These are phyloP conservation scores for Striga hermonthica DNA, from an alignment of 305 asterid genomes.

Conservation along the genomic window DNA sequence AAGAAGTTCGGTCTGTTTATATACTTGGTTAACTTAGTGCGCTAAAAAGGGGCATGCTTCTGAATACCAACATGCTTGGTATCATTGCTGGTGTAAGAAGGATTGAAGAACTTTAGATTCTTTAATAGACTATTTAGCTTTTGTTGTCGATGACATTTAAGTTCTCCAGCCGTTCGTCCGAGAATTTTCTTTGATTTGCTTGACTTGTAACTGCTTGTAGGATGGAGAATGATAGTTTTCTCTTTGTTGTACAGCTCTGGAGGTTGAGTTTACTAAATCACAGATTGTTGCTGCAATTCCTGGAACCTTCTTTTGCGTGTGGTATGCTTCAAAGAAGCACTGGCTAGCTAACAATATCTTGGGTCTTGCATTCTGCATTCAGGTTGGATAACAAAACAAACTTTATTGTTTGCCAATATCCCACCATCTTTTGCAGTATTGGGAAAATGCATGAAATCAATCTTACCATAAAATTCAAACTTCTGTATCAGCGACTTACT, in stretches of 20 bases:
- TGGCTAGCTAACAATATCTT: conserved; percentile 93
- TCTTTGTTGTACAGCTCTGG: conserved; percentile 68
- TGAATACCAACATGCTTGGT: not conserved
- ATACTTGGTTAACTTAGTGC: not conserved
- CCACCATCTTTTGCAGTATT: not conserved
- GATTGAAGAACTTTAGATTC: conserved; percentile 7
- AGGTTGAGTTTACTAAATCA: conserved; percentile 84
- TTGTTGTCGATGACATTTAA: conserved; percentile 2
- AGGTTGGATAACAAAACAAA: conserved; percentile 41
- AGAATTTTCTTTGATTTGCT: conserved; percentile 26
- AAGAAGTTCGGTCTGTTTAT: not conserved
- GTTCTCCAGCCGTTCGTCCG: not conserved
- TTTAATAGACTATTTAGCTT: not conserved
- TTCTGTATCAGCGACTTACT: conserved; percentile 9
- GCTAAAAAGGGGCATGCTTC: conserved; percentile 5
- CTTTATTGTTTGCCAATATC: conserved; percentile 3
- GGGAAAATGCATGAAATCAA: not conserved
- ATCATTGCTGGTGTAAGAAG: not conserved
- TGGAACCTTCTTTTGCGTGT: conserved; percentile 83
- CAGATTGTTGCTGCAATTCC: conserved; percentile 82
- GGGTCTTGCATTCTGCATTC: conserved; percentile 94
- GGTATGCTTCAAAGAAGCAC: conserved; percentile 94
- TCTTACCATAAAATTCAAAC: conserved; percentile 7
- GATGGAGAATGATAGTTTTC: conserved; percentile 32
- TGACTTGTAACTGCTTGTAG: conserved; percentile 28